Evolutionary conservation across 768 basidiomycete genomes (phyloP).

Genomic region (Crucibulum laeve): DNA sequence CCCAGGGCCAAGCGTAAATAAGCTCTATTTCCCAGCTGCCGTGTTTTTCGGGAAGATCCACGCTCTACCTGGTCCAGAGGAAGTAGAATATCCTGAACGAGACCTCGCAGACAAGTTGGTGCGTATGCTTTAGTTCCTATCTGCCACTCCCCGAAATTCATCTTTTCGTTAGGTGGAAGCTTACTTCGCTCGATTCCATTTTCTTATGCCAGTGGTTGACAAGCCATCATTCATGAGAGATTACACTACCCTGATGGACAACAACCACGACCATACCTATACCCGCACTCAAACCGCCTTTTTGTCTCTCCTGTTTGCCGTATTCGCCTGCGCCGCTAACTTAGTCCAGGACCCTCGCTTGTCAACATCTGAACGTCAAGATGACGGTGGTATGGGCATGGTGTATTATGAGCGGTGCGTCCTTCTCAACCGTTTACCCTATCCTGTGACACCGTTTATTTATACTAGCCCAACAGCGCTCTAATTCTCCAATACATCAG

Average conservation of each 20-base stretch:
- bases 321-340: slow-evolving; percentile 85
- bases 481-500: slow-evolving; percentile 91
- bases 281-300: slow-evolving; percentile 68
- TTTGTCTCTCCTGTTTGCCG: slow-evolving; percentile 77
- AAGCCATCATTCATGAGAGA: slow-evolving; percentile 76
- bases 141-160: slow-evolving; percentile 16
- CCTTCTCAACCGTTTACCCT: slow-evolving; percentile 7
- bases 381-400: slow-evolving; percentile 88
- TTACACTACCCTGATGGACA: slow-evolving; percentile 75
- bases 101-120: slow-evolving; percentile 87
- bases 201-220: slow-evolving; percentile 82
- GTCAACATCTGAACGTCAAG: slow-evolving; percentile 46
- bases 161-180: slow-evolving; percentile 60
- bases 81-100: slow-evolving; percentile 82
- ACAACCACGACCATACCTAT: slow-evolving; percentile 44
- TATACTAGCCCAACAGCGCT: slow-evolving; percentile 64
- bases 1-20: slow-evolving; percentile 76
- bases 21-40: slow-evolving; percentile 83
- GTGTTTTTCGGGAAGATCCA: slow-evolving; percentile 85
- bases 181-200: slow-evolving; percentile 86
- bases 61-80: slow-evolving; percentile 78
- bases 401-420: slow-evolving; percentile 82
- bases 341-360: slow-evolving; percentile 74
- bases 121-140: slow-evolving; percentile 23
- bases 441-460: too few species aligned